Evolutionary conservation across 306 rosid species (phyloP).

Genomic region (Oemleria cerasiformis): DNA sequence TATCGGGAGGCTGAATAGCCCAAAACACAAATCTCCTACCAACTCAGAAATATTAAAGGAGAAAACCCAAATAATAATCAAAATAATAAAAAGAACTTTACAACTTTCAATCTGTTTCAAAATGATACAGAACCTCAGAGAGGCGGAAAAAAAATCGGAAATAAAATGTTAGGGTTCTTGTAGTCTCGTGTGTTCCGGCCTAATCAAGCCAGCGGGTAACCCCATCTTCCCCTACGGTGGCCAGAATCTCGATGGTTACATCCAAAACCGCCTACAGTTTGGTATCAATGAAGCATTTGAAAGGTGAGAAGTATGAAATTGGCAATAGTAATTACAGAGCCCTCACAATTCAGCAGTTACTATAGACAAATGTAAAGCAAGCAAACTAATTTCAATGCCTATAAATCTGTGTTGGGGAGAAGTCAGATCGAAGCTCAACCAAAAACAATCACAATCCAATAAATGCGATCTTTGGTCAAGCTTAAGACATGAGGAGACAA

Average conservation of each 20-base stretch:
- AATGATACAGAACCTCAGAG: constrained; percentile 38
- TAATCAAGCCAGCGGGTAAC: constrained; percentile 93
- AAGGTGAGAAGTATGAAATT: background rate
- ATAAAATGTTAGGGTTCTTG: constrained; percentile 9
- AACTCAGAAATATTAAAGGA: background rate
- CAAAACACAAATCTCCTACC: constrained; percentile 14
- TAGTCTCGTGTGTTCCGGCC: constrained; percentile 10
- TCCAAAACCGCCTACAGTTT: constrained; percentile 81
- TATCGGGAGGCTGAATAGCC: constrained; percentile 20
- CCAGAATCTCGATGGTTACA: constrained; percentile 77
- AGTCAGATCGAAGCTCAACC: no score
- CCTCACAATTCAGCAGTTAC: background rate
- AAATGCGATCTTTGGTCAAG: background rate
- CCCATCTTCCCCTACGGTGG: constrained; percentile 78
- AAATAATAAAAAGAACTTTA: constrained; percentile 26
- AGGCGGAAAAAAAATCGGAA: constrained; percentile 2
- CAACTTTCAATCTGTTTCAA: constrained; percentile 37
- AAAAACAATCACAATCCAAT: no score
- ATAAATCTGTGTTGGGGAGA: no score
- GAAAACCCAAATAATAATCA: background rate
- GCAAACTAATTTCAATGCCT: no score
- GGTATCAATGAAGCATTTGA: constrained; percentile 3
- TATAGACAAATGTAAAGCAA: no score
- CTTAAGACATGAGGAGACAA: background rate
- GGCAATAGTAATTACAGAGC: background rate